Evolutionary conservation across 169 alveolate species (phyloP).

Genomic region (Eimeria zaria): DNA sequence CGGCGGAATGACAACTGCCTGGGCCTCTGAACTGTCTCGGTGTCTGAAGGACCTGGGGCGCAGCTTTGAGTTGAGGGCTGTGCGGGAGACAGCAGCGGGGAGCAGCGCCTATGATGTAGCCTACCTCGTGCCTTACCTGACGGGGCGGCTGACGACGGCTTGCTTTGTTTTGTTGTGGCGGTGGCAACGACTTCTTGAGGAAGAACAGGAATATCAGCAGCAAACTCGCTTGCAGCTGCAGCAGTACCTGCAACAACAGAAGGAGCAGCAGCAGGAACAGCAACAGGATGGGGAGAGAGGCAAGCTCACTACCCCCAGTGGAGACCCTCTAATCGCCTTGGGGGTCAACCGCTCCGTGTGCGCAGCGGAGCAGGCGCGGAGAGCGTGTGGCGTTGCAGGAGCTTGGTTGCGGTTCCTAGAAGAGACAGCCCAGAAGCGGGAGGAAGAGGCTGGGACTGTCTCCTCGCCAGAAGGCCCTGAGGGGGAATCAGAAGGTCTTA

Average conservation of each 20-base stretch:
- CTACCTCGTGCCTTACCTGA: constrained; percentile 71
- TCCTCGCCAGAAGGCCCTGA: constrained; percentile 4
- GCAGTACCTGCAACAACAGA: constrained; percentile 12
- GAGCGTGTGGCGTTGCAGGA: constrained; percentile 79
- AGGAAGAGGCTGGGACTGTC: neutral
- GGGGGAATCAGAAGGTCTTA: neutral
- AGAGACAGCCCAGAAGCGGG: neutral
- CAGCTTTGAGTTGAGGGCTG: neutral
- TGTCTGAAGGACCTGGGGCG: constrained; percentile 11
- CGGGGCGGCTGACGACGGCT: constrained; percentile 79
- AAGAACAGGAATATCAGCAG: constrained; percentile 49
- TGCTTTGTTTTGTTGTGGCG: constrained; percentile 71
- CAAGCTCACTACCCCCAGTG: neutral
- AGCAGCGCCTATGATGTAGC: constrained; percentile 69
- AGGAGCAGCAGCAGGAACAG: too few species aligned
- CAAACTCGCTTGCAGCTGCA: constrained; percentile 49
- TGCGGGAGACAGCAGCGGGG: constrained; percentile 6
- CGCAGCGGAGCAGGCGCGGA: constrained; percentile 73
- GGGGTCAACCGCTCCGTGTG: constrained; percentile 27
- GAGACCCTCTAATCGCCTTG: constrained; percentile 15
- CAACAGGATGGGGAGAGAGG: constrained; percentile 20
- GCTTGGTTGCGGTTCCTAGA: constrained; percentile 65
- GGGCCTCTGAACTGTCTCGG: neutral
- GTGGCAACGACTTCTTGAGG: constrained; percentile 64
- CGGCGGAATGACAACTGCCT: neutral